Base-by-base conservation (phyloP, 257 asterid genomes). In the Dorcoceras hygrometricum region DNA sequence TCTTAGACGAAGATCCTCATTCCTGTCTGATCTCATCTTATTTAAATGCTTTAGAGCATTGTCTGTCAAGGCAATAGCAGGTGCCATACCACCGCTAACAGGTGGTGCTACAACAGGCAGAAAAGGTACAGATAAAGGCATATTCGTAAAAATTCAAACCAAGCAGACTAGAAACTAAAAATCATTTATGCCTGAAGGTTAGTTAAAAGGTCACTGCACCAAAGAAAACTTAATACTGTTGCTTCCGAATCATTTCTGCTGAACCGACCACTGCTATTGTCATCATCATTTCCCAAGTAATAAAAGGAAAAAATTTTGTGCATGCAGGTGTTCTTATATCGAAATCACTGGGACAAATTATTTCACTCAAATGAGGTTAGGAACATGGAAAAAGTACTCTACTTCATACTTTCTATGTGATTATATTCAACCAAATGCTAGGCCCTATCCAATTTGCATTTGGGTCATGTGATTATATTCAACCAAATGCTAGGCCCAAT, bases 61-160 rank as follows among this genome's bases (percentile, higher is more conserved):
- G 59, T 83, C 91, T 0, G 98, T 86, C 79, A 92, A 78, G 58
- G 93, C 87, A 61, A 92, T 78, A 27, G 93, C 97, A 62, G 98
- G 98, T 0, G 88, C 86, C 11, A 89, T 23, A 29, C 88, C 95
- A 23, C 88, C 95, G 53, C 87, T 63, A 27, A 81, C 53, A 27
- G 85, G 77, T 18, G 93, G 93, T 55, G 95, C 98, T 90, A 72
- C 10, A 73, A 59, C 36, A 60, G 73, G 56, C 6, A 28, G 59
- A 32, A 25, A 76, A 57, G 25, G 32, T 6, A 31, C 23, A 20
- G 63, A 70, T 54, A 28, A 32, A 61, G 29, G 32, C 4, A 39
- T 39, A 39, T 11, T 39, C 26, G 48, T 8, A 3, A 62, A 57
- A 5, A 22, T n/a, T 10, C 36, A 65, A 59, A 16, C 24, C 57